Base-by-base conservation (phyloP, 2,329 filamentous ascomycete genomes). In the Graphium sp. region DNA sequence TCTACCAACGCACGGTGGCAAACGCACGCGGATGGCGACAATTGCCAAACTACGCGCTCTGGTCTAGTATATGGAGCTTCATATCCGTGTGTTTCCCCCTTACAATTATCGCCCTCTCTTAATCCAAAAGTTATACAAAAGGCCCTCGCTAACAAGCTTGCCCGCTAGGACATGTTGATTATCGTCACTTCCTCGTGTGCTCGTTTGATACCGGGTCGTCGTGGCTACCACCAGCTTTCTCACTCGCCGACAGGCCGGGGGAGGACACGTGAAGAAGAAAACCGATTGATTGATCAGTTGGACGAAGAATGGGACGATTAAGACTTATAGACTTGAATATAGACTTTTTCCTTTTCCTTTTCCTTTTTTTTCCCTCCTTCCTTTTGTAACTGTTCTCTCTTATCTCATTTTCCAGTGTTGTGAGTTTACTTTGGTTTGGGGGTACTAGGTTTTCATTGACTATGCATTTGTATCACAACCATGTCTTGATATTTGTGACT, bases 231-330 rank as follows among this genome's bases (percentile, higher is more conserved):
- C 33, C 60, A 72, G 23, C 56, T 85, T 15, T 65, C 64, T 21
- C 52, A 59, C 10, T 67, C 62, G 26, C 56, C 63, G 8, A 62
- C 49, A 37, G 56, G 60, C 22, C 51, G 57, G 32, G 51, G 55
- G 35, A 47, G 60, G 39, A 58, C 58, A 42, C 49, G 62, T 32
- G 87, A 94, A 34, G 85, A 84, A 31, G 89, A 95, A 54, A 94
- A 95, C 50, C 62, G 84, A 37, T 55, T 95, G 41, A 95, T 98
- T 48, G 87, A 95, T 49, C 83, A 94, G 51, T 61, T 94, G 34
- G 89, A 95, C 44, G 87, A 95, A 50, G 85, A 94, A 48, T 95
- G 87, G 87, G 85, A 94, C 41, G 85, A 93, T 37, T 74, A 43
- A 33, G 22, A 11, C 12, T 16, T 24, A 15, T 16, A 10, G 21